Conservation (phyloP, 768 basidiomycete genomes). For the Podaxis rugospora region DNA sequence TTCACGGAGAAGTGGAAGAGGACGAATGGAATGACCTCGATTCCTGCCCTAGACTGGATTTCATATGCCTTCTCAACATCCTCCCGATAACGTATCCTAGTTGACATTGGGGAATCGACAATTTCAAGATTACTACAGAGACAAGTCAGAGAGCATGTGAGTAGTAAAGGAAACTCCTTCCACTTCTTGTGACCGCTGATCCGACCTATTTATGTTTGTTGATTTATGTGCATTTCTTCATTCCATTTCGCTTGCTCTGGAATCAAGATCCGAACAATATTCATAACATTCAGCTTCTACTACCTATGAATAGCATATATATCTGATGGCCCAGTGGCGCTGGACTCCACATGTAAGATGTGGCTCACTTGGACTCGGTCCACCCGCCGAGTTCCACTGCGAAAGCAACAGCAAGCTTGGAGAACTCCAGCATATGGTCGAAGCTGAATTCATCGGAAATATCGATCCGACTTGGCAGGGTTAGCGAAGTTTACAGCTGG, state of each 20-base stretch:
- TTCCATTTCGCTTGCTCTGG: not conserved
- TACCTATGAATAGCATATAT: not conserved
- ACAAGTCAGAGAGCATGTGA: not conserved
- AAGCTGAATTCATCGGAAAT: conserved; percentile 89
- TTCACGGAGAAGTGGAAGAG: not conserved
- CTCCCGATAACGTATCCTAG: conserved; percentile 42
- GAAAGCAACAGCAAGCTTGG: conserved; percentile 77
- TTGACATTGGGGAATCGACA: conserved; percentile 20
- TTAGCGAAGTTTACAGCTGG: conserved; percentile 11
- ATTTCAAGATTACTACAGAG: not conserved
- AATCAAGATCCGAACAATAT: not conserved
- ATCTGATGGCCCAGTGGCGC: not conserved
- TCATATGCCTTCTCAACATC: conserved; percentile 56
- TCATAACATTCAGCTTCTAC: not conserved
- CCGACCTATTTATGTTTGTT: not conserved
- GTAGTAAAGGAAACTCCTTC: not conserved
- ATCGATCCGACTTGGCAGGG: conserved; percentile 63
- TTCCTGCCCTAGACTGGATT: conserved; percentile 55
- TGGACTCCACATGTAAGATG: not conserved
- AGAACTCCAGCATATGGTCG: conserved; percentile 84
- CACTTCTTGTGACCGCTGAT: not conserved
- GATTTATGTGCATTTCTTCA: not conserved
- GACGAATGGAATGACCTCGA: conserved; percentile 37
- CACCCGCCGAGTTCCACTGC: conserved; percentile 69
- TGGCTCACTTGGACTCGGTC: conserved; percentile 24